A percentile compares a stretch with the other conserved stretches of the same genome.
Conservation (phyloP, 768 basidiomycete species). For the Macrolepiota dolichaula region DNA sequence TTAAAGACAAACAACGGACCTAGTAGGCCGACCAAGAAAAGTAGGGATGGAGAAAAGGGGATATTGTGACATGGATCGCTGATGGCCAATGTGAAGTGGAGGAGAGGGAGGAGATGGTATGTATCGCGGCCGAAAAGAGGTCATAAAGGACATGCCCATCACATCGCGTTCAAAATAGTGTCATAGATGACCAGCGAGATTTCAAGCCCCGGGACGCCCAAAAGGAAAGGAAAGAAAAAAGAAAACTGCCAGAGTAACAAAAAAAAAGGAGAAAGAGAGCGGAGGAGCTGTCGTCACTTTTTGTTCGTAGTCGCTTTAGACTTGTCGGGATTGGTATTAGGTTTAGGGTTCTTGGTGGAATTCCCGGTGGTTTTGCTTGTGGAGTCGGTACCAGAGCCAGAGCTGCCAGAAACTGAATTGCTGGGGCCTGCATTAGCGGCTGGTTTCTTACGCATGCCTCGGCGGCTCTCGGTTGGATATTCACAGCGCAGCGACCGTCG, state of each 20-base stretch:
- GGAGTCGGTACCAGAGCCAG: not conserved
- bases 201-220: not conserved
- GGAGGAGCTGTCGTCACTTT: slow-evolving; percentile 13
- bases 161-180: not conserved
- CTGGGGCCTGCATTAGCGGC: slow-evolving; percentile 12
- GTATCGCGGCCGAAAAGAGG: not conserved
- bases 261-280: not conserved
- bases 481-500: slow-evolving; percentile 67
- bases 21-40: not conserved
- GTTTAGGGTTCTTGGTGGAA: not conserved
- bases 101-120: not conserved
- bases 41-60: not conserved
- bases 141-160: not conserved
- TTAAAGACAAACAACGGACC: slow-evolving; percentile 3
- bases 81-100: not conserved
- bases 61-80: not conserved
- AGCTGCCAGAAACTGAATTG: not conserved
- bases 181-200: not conserved
- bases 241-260: not conserved
- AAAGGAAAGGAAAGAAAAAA: not conserved
- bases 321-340: slow-evolving; percentile 18
- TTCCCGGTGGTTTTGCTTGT: not conserved
- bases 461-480: slow-evolving; percentile 66
- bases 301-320: slow-evolving; percentile 21
- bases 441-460: slow-evolving; percentile 63